These are phyloP conservation scores for Triticum turgidum DNA, from an alignment of 176 grass and related monocot genomes.

Conservation along the genomic window DNA sequence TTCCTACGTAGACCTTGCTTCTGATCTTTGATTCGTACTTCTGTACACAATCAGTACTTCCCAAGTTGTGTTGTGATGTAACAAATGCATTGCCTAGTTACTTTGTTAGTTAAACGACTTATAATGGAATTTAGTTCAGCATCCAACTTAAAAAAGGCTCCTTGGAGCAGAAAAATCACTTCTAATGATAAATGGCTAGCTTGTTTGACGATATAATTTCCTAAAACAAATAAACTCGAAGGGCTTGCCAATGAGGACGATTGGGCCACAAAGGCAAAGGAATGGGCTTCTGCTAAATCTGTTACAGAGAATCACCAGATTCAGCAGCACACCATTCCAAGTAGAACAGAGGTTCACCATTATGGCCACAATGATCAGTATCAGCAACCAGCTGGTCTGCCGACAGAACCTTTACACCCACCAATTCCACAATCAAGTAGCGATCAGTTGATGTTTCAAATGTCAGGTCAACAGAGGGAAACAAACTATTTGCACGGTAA, in stretches of 20 bases:
- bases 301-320: conserved; percentile 51
- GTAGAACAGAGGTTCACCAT: conserved; percentile 54
- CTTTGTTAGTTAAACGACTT: background rate
- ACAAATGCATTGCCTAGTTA: background rate
- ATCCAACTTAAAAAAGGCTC: conserved; percentile 8
- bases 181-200: background rate
- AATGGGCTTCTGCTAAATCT: conserved; percentile 77
- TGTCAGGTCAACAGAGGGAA: conserved; percentile 66
- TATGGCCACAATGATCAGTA: conserved; percentile 53
- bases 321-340: conserved; percentile 41
- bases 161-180: background rate
- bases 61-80: background rate
- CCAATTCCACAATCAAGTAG: conserved; percentile 53
- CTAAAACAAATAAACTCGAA: conserved; percentile 31
- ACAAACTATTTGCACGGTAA: conserved; percentile 52
- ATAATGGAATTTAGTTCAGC: background rate
- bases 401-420: conserved; percentile 39
- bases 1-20: background rate
- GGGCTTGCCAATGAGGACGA: conserved; percentile 64
- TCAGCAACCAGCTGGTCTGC: conserved; percentile 48
- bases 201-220: conserved; percentile 35
- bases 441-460: conserved; percentile 35
- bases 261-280: conserved; percentile 86
- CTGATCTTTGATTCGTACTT: conserved; percentile 4
- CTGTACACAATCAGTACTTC: background rate